These are phyloP conservation scores for Podaxis sp. DNA, from an alignment of 768 basidiomycete species.

Conservation along the genomic window DNA sequence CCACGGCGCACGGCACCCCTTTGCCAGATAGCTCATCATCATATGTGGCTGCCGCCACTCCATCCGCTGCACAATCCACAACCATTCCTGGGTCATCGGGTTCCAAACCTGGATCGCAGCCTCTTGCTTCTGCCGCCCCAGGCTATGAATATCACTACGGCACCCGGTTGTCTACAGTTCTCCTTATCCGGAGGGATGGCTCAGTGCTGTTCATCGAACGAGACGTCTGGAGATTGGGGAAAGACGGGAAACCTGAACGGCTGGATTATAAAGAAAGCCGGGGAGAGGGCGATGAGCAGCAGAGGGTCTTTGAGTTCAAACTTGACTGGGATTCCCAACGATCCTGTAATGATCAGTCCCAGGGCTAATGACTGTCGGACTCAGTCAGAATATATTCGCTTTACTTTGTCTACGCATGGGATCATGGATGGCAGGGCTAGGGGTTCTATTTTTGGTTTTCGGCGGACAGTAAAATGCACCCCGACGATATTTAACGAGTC, in stretches of 20 bases:
- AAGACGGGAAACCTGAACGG: conserved; percentile 34
- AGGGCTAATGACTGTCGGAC: not conserved
- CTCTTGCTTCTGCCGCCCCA: conserved; percentile 15
- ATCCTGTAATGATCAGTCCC: not conserved
- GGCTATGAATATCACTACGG: conserved; percentile 43
- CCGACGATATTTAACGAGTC: not conserved
- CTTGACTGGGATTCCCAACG: conserved; percentile 22
- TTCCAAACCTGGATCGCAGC: conserved; percentile 14
- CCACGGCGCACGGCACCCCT: not conserved
- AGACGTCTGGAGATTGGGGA: conserved; percentile 57
- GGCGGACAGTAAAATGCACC: not conserved
- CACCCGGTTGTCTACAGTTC: conserved; percentile 71
- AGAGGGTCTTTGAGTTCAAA: conserved; percentile 55
- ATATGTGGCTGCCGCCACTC: not conserved
- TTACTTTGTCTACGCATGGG: not conserved
- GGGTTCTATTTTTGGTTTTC: not conserved
- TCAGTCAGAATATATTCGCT: not conserved
- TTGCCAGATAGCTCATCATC: not conserved
- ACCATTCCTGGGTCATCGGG: conserved; percentile 12
- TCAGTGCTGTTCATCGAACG: conserved; percentile 68
- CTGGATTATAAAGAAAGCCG: conserved; percentile 7
- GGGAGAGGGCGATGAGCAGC: conserved; percentile 22
- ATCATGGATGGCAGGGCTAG: not conserved
- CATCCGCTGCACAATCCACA: not conserved
- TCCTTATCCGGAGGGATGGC: conserved; percentile 63